Evolutionary conservation across 2,329 filamentous ascomycete genomes (phyloP).

Genomic region (Lachnellula hyalina): DNA sequence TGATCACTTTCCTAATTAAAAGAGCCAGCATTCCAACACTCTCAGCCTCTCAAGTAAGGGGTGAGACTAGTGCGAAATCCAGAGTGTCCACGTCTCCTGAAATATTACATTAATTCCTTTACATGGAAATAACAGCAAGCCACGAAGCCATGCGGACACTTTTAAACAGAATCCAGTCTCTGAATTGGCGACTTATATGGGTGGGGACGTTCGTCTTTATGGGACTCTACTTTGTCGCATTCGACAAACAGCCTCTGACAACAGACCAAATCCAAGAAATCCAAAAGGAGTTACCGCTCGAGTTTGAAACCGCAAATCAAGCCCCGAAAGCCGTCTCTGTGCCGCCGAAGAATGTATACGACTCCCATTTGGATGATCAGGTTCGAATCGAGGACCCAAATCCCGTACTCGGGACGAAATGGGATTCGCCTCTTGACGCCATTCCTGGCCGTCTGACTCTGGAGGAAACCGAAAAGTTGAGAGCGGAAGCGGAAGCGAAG

Average conservation of each 20-base stretch:
- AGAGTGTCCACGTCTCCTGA: no score
- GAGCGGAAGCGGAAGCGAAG: neutral
- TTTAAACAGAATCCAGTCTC: constrained; percentile 4
- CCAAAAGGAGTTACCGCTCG: neutral
- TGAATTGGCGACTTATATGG: constrained; percentile 8
- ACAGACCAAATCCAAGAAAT: neutral
- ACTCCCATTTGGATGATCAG: neutral
- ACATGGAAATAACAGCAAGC: no score
- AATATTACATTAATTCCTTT: no score
- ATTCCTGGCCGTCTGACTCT: constrained; percentile 4
- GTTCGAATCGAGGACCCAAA: constrained; percentile 2
- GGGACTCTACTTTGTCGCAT: constrained; percentile 6
- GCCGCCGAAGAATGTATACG: neutral
- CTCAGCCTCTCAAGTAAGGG: no score
- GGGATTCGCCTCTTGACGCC: constrained; percentile 9
- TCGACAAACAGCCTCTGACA: neutral
- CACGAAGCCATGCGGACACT: no score
- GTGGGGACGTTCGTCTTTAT: constrained; percentile 7
- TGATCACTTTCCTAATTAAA: no score
- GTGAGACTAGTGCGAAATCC: no score
- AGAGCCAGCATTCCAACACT: no score
- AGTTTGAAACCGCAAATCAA: neutral
- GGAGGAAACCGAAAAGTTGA: neutral
- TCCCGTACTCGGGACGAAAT: constrained; percentile 3
- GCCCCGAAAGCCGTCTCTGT: neutral